Conservation (phyloP, 768 basidiomycete genomes). For the Suillus luteus region DNA sequence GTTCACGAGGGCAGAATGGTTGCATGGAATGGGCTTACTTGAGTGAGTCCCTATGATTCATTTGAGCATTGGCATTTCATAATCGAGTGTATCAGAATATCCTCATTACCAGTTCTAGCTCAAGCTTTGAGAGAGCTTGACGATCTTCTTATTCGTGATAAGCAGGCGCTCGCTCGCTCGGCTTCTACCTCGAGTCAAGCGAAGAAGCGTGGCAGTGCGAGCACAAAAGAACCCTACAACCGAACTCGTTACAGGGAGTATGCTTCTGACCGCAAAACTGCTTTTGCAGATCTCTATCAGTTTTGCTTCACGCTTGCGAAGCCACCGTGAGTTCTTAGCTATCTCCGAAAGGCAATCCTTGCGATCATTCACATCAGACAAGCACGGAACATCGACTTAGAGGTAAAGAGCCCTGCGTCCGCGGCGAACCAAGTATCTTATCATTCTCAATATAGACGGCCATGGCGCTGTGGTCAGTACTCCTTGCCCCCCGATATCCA, state of each 20-base stretch:
- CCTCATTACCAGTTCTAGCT: conserved; percentile 50
- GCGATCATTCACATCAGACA: conserved; percentile 41
- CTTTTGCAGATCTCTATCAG: conserved; percentile 66
- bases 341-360: not conserved
- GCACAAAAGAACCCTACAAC: conserved; percentile 52
- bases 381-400: conserved; percentile 79
- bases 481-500: conserved; percentile 66
- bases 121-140: conserved; percentile 62
- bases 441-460: conserved; percentile 51
- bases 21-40: conserved; percentile 49
- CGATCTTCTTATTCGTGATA: conserved; percentile 54
- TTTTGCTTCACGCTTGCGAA: conserved; percentile 76
- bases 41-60: conserved; percentile 39
- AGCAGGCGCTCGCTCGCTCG: conserved; percentile 37
- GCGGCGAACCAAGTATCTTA: not conserved
- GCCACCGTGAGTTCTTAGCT: conserved; percentile 54
- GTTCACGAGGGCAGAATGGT: conserved; percentile 70
- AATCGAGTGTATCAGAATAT: conserved; percentile 36
- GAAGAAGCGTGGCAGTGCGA: conserved; percentile 34
- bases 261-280: conserved; percentile 47
- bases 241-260: conserved; percentile 51
- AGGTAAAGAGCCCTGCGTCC: conserved; percentile 46
- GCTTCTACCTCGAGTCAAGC: conserved; percentile 25
- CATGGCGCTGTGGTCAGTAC: conserved; percentile 73
- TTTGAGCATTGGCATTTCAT: not conserved